phyloP scores from a whole-genome alignment of 139 green algal species.

The Micromonas commoda region DNA sequence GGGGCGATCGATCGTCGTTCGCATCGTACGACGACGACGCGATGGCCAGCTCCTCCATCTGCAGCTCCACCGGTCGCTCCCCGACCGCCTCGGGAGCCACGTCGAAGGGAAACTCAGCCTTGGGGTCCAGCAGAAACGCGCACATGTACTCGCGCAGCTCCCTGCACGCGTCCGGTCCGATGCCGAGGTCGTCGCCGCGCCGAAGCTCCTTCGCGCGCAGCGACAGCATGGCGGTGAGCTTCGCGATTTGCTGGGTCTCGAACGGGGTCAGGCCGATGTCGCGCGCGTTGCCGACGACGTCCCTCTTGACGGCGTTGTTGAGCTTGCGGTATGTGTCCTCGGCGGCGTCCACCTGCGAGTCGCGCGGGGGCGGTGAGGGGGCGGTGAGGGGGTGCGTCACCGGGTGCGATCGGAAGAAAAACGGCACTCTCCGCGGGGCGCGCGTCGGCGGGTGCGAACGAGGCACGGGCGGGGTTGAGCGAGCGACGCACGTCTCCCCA shows the following conservation, averaged over 20 bases:
- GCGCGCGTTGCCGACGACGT: not conserved
- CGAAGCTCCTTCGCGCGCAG: not conserved
- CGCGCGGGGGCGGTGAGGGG: not conserved
- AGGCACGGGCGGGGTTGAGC: not conserved
- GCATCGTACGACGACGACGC: not conserved
- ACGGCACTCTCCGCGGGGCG: no score
- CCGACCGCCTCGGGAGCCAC: not conserved
- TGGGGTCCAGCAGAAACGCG: not conserved
- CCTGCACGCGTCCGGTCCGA: not conserved
- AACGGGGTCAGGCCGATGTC: not conserved
- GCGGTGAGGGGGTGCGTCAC: not conserved
- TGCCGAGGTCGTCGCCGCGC: not conserved
- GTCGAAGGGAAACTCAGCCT: not conserved
- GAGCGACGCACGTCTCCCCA: constrained; percentile 3
- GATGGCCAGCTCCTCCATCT: not conserved
- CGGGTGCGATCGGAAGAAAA: no score
- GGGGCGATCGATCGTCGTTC: no score
- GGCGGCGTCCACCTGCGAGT: constrained; percentile 21
- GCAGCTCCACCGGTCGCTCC: not conserved
- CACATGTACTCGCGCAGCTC: not conserved
- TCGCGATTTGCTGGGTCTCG: not conserved
- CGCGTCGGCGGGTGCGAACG: not conserved
- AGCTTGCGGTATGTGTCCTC: constrained; percentile 16
- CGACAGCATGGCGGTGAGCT: not conserved
- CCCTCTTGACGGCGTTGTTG: not conserved